A percentile compares a stretch with the other conserved stretches of the same genome.
phyloP scores from a whole-genome alignment of 805 yeast species.

The Debaryomyces maramus region DNA sequence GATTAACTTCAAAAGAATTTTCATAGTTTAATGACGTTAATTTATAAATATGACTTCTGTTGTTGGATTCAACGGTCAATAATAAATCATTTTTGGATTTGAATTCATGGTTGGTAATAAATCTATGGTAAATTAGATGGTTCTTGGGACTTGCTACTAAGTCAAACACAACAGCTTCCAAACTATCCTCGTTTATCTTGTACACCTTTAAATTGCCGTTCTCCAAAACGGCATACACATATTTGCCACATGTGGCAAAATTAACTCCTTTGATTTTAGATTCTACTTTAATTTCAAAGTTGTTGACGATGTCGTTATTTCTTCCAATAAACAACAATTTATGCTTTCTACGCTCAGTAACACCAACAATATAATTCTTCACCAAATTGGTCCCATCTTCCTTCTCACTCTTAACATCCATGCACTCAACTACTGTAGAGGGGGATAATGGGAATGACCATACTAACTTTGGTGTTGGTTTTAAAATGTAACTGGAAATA shows the following conservation, averaged over 20 bases:
- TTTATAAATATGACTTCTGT: slow-evolving; percentile 19
- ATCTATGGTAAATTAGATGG: slow-evolving; percentile 25
- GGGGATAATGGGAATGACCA: slow-evolving; percentile 59
- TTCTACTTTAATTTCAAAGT: slow-evolving; percentile 9
- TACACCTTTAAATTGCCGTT: slow-evolving; percentile 12
- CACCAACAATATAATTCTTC: slow-evolving; percentile 38
- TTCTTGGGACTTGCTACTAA: slow-evolving; percentile 8
- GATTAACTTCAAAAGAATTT: slow-evolving; percentile 23
- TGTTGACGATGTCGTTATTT: slow-evolving; percentile 10
- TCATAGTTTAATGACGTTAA: slow-evolving; percentile 24
- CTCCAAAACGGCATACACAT: slow-evolving; percentile 11
- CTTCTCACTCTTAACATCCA: slow-evolving; percentile 28
- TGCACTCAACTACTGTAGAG: slow-evolving; percentile 39
- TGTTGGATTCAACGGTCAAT: slow-evolving; percentile 10
- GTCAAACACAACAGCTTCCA: background rate
- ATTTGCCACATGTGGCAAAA: slow-evolving; percentile 21
- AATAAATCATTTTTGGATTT: slow-evolving; percentile 12
- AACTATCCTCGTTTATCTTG: background rate
- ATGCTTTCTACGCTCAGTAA: slow-evolving; percentile 34
- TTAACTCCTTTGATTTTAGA: slow-evolving; percentile 17
- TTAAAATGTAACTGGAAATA: slow-evolving; percentile 50
- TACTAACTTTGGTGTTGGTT: slow-evolving; percentile 56
- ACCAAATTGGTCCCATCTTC: background rate
- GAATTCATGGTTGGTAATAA: slow-evolving; percentile 21
- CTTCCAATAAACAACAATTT: slow-evolving; percentile 25